Base-by-base conservation (phyloP, 176 grass and related monocot species). In the Otatea glauca region DNA sequence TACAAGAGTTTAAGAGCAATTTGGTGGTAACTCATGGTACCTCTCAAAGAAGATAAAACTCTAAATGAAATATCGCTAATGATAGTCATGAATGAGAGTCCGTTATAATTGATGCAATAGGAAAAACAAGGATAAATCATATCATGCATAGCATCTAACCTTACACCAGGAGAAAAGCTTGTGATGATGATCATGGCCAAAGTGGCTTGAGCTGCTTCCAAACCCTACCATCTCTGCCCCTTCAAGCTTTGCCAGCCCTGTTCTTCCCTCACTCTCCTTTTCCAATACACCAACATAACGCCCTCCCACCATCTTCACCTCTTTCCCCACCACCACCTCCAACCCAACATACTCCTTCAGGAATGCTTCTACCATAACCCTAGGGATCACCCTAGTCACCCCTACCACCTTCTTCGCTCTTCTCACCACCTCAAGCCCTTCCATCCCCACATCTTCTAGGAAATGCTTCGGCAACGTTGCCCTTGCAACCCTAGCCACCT, bases 301-400 rank as follows among this genome's bases (percentile, higher is more conserved):
- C 61, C 95, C 89, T 82, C 71, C 70, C 11, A 93, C 21, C 84
- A 83, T 63, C 86, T 88, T 97, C 47, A 97, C 45, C 82, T 91
- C 91, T 66, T 81, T 94, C 55, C 85, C 95, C 79, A 93, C 53
- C 41, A 93, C 90, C 82, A 58, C 77, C 41, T 91, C 87, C 68
- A 91, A 21, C 3, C 82, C 94, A 61, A 90, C 17, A 56, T 93
- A 93, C 71, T 92, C 91, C 79, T 83, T 86, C 14, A 93, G 38
- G 79, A 97, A 97, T 23, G 70, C 37, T 85, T 94, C 90, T 45
- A 93, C 60, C 87, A 97, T 93, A 70, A 94, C 70, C 75, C 77
- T 82, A 49, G 95, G 95, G 78, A 97, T 82, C 50, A 87, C 41
- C 47, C 86, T 88, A 49, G 85, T 93, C 20, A 94, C 77, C 43